These are phyloP conservation scores for Aspergillus pseudonomiae DNA, from an alignment of 2,329 filamentous ascomycete genomes.

Conservation along the genomic window DNA sequence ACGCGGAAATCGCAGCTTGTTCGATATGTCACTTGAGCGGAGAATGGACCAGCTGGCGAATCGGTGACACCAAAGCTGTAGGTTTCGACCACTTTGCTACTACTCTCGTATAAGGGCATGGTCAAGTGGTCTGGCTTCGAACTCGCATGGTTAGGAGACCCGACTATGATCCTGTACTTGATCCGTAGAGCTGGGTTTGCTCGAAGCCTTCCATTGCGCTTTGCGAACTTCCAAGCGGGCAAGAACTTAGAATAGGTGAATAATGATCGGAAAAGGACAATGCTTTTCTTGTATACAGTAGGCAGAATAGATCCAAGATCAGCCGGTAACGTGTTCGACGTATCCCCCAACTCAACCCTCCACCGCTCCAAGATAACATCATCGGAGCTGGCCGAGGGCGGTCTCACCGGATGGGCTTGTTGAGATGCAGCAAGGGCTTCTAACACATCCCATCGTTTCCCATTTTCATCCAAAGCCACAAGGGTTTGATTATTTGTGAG, in stretches of 20 bases:
- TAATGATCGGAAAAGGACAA: constrained; percentile 88
- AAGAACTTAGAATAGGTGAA: constrained; percentile 80
- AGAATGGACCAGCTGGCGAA: constrained; percentile 82
- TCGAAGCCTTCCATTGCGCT: constrained; percentile 71
- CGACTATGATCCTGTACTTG: constrained; percentile 76
- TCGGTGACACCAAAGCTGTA: constrained; percentile 84
- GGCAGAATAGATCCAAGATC: constrained; percentile 68
- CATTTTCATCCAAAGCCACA: constrained; percentile 83
- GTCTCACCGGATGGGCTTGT: constrained; percentile 41
- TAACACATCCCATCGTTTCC: constrained; percentile 89
- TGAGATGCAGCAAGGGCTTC: constrained; percentile 74
- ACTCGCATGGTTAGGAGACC: constrained; percentile 52
- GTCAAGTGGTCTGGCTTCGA: constrained; percentile 69
- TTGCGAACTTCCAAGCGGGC: constrained; percentile 83
- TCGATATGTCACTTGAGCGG: constrained; percentile 80
- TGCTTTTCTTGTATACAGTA: constrained; percentile 94
- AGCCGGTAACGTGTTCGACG: constrained; percentile 55
- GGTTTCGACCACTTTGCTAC: constrained; percentile 67
- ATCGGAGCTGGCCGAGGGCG: constrained; percentile 55
- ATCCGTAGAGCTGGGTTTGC: constrained; percentile 67
- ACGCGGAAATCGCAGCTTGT: constrained; percentile 88
- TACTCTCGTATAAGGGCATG: constrained; percentile 68
- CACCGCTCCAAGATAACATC: constrained; percentile 90
- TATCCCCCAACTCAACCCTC: constrained; percentile 77
- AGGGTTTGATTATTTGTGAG: constrained; percentile 84